These are phyloP conservation scores for Phytophthora megakarya DNA, from an alignment of 352 stramenopile genomes.

Conservation along the genomic window DNA sequence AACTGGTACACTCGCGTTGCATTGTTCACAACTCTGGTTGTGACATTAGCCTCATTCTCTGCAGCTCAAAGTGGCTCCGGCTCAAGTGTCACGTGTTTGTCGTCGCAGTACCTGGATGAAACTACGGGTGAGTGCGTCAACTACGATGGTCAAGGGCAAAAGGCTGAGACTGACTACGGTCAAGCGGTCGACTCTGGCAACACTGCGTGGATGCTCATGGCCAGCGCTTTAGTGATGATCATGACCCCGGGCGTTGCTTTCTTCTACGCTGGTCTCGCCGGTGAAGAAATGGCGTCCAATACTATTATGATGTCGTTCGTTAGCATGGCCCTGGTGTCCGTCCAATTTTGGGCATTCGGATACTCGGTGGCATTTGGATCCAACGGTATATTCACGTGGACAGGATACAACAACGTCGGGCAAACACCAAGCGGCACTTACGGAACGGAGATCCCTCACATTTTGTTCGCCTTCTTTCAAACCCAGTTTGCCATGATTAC, in stretches of 20 bases:
- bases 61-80: slow-evolving; percentile 23
- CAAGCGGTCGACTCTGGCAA: slow-evolving; percentile 54
- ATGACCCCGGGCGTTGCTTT: slow-evolving; percentile 77
- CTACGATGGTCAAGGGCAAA: slow-evolving; percentile 43
- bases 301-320: slow-evolving; percentile 88
- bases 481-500: slow-evolving; percentile 86
- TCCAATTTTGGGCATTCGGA: slow-evolving; percentile 81
- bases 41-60: slow-evolving; percentile 37
- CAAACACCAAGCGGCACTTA: slow-evolving; percentile 52
- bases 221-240: slow-evolving; percentile 68
- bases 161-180: slow-evolving; percentile 42
- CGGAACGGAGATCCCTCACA: slow-evolving; percentile 63
- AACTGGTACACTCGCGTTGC: background rate
- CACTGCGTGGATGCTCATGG: slow-evolving; percentile 68
- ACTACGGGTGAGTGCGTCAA: slow-evolving; percentile 42
- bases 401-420: slow-evolving; percentile 59
- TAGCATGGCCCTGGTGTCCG: slow-evolving; percentile 73
- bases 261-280: slow-evolving; percentile 85
- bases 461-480: slow-evolving; percentile 82
- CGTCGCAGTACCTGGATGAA: slow-evolving; percentile 44
- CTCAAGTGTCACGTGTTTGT: slow-evolving; percentile 31
- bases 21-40: slow-evolving; percentile 43
- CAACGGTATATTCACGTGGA: slow-evolving; percentile 64
- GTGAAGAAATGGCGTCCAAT: slow-evolving; percentile 79
- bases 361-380: slow-evolving; percentile 74